A percentile compares a stretch with the other conserved stretches of the same genome.
phyloP scores from a whole-genome alignment of 1,284 basidiomycete species.

The Wolfiporia cocos region DNA sequence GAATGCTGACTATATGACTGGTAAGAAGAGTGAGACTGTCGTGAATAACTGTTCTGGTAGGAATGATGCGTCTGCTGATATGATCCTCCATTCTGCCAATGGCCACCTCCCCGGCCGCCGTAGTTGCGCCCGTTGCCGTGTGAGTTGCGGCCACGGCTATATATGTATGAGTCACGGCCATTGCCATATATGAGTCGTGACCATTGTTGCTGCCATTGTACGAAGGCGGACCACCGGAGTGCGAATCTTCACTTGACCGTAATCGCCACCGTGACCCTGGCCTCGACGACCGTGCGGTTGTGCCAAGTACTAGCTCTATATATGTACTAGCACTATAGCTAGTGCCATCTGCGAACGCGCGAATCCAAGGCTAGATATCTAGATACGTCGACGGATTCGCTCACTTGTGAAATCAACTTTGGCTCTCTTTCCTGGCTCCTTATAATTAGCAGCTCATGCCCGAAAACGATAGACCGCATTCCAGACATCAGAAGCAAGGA shows the following conservation, averaged over 20 bases:
- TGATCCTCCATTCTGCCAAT: conserved; percentile 11
- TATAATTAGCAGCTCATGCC: too few species aligned
- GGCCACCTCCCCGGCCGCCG: conserved; percentile 13
- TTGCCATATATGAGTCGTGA: conserved; percentile 13
- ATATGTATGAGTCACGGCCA: conserved; percentile 13
- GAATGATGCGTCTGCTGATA: conserved; percentile 11
- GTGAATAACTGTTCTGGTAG: conserved; percentile 7
- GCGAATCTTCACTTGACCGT: conserved; percentile 14
- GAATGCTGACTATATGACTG: conserved; percentile 3
- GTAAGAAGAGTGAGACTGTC: conserved; percentile 2
- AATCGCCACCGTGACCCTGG: conserved; percentile 25
- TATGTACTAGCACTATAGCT: too few species aligned
- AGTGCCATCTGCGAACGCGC: too few species aligned
- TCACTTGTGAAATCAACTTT: too few species aligned
- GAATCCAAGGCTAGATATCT: too few species aligned
- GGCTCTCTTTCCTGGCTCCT: too few species aligned
- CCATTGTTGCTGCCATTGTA: conserved; percentile 12
- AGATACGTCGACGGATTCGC: too few species aligned
- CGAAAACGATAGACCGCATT: too few species aligned
- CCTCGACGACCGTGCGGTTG: conserved; percentile 38
- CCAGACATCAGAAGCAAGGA: too few species aligned
- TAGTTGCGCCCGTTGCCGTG: too few species aligned
- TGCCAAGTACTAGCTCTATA: too few species aligned
- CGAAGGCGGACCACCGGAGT: conserved; percentile 11
- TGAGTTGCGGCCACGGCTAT: too few species aligned